phyloP scores from a whole-genome alignment of 2,329 filamentous ascomycete genomes.

The Zymoseptoria tritici region DNA sequence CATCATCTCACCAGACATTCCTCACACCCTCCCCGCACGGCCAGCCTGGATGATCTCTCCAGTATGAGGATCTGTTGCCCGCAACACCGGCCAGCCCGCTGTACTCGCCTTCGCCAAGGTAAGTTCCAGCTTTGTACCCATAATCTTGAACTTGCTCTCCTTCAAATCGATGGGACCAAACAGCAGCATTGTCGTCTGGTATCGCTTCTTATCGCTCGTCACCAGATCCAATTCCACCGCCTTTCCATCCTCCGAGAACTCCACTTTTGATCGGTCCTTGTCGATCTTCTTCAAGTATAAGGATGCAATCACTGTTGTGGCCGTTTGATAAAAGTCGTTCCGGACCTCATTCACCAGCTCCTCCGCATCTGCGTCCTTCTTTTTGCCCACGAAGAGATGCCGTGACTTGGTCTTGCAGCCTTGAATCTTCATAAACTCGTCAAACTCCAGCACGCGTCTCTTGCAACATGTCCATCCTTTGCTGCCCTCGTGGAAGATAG shows the following conservation, averaged over 20 bases:
- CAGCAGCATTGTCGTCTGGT: constrained; percentile 63
- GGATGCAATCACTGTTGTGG: constrained; percentile 74
- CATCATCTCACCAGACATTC: neutral
- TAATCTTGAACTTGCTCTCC: constrained; percentile 69
- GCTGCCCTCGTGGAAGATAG: constrained; percentile 95
- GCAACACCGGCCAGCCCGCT: constrained; percentile 75
- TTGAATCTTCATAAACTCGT: constrained; percentile 93
- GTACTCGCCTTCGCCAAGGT: constrained; percentile 66
- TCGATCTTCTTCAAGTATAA: constrained; percentile 97
- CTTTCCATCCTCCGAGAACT: constrained; percentile 51
- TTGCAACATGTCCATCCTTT: constrained; percentile 99
- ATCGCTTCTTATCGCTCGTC: constrained; percentile 82
- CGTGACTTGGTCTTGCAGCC: constrained; percentile 76
- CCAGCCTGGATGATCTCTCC: constrained; percentile 88
- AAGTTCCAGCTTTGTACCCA: constrained; percentile 85
- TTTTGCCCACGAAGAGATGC: constrained; percentile 77
- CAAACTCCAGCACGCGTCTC: constrained; percentile 87
- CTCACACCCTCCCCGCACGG: constrained; percentile 54
- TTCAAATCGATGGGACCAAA: constrained; percentile 69
- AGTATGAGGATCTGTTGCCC: constrained; percentile 64
- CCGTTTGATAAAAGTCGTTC: constrained; percentile 95
- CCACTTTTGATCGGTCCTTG: constrained; percentile 66
- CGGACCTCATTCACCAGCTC: constrained; percentile 72
- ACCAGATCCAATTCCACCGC: constrained; percentile 69
- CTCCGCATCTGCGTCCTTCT: constrained; percentile 53